Base-by-base conservation (phyloP, 192 early-diverging fungal species). In the Chytriomyces confervae region DNA sequence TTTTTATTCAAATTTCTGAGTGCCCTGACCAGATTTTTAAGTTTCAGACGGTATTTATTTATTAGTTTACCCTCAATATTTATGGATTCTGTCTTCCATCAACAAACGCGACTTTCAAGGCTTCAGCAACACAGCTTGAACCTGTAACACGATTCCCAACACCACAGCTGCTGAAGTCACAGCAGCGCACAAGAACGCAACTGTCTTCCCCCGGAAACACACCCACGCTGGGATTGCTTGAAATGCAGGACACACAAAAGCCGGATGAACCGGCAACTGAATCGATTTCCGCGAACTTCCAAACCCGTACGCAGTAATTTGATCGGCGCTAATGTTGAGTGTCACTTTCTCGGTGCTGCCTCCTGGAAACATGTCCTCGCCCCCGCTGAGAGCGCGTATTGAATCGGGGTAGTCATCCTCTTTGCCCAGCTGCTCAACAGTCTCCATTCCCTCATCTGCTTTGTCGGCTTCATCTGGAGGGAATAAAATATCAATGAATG, bases 211-310 rank as follows among this genome's bases (percentile, higher is more conserved):
- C 7, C 76, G 70, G 6, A 85, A 67, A 7, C 77, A 77, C 18
- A 85, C 76, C 85, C 83, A 86, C 48, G 57, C 69, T 36, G 85
- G 83, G 11, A 86, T 72, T 44, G 80, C 63, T 50, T 78, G 50
- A 76, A 86, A 86, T 13, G 81, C 75, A 3, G 83, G 83, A 23
- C 73, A 70, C 27, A 83, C 72, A 74, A 82, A 86, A 6, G 78
- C 71, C 0, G 81, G 80, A 61, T 86, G 81, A 6, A 81, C 74
- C 5, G 85, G 85, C 5, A 86, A 63, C 11, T 50, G 76, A 13
- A 81, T 83, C 45, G 64, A n/a, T 62, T 50, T 49, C 27, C 82
- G 66, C 50, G 51, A 36, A 36, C 36, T 36, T 36, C 36, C 36
- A 36, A 36, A 36, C 36, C 36, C 50, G 48, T 72, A 50, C 27